Percentiles rank a stretch among this genome's conserved stretches.
These are phyloP conservation scores for Firmiana major DNA, from an alignment of 345 rosid species.

Conservation along the genomic window DNA sequence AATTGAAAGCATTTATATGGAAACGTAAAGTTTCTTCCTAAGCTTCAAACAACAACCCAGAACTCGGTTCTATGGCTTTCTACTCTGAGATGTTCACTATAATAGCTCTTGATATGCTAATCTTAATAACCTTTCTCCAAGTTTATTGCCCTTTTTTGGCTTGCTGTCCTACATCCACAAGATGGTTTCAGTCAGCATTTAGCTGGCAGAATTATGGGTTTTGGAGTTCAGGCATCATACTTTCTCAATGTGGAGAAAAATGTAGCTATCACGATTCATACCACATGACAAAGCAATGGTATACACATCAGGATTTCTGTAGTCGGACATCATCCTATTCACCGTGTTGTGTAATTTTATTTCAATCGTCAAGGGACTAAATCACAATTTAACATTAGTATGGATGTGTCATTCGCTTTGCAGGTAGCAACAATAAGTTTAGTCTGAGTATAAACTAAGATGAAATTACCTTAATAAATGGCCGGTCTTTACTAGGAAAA, in stretches of 20 bases:
- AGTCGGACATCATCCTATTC: background rate
- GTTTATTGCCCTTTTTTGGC: background rate
- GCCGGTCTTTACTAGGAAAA: constrained; percentile 66
- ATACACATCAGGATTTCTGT: background rate
- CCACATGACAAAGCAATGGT: background rate
- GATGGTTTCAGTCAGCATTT: background rate
- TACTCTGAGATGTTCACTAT: background rate
- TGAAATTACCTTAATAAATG: constrained; percentile 68
- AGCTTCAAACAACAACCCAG: background rate
- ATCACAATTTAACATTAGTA: background rate
- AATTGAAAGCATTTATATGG: too few relatives aligned
- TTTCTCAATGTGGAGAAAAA: background rate
- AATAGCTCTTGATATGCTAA: background rate
- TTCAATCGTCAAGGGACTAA: background rate
- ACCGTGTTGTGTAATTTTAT: background rate
- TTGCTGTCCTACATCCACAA: background rate
- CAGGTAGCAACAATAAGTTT: background rate
- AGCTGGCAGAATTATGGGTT: background rate
- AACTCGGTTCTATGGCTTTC: background rate
- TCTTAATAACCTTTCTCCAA: background rate
- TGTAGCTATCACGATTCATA: background rate
- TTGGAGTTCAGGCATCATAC: background rate
- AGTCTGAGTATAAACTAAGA: background rate
- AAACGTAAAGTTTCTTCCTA: background rate
- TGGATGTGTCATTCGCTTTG: background rate